phyloP scores from a whole-genome alignment of 2,329 filamentous ascomycete species.

The Grosmannia serpens region DNA sequence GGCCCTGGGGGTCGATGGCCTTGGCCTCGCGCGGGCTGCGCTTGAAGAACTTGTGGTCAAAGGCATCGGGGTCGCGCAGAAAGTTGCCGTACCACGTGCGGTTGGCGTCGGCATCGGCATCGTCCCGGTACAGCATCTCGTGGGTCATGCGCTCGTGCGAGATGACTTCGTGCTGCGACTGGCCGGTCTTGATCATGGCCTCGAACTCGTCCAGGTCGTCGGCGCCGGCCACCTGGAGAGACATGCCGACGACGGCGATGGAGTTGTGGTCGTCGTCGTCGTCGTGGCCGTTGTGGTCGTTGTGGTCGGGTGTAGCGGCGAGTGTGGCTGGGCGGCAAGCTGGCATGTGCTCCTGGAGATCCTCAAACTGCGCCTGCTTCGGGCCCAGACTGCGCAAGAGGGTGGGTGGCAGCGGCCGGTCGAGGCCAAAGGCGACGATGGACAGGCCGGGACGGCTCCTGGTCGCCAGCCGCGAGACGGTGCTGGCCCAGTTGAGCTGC shows the following conservation, averaged over 20 bases:
- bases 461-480: constrained; percentile 13
- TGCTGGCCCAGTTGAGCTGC: constrained; percentile 22
- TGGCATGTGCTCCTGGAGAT: constrained; percentile 11
- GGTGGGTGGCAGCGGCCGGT: constrained; percentile 22
- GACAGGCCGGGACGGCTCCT: constrained; percentile 4
- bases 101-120: neutral
- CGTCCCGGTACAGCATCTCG: constrained; percentile 14
- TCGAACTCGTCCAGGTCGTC: constrained; percentile 23
- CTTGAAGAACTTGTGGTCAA: constrained; percentile 30
- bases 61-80: constrained; percentile 16
- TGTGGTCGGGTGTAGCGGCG: neutral
- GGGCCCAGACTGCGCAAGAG: neutral
- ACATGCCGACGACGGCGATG: constrained; percentile 27
- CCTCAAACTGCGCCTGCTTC: constrained; percentile 13
- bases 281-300: neutral
- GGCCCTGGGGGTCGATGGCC: constrained; percentile 28
- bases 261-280: neutral
- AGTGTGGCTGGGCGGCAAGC: neutral
- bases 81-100: constrained; percentile 18
- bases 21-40: constrained; percentile 23
- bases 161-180: constrained; percentile 20
- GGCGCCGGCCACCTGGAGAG: constrained; percentile 21
- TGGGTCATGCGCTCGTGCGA: constrained; percentile 8
- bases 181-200: constrained; percentile 17
- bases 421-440: constrained; percentile 24